Evolutionary conservation across 805 yeast genomes (phyloP).

Genomic region (Myxozyma sirexii): DNA sequence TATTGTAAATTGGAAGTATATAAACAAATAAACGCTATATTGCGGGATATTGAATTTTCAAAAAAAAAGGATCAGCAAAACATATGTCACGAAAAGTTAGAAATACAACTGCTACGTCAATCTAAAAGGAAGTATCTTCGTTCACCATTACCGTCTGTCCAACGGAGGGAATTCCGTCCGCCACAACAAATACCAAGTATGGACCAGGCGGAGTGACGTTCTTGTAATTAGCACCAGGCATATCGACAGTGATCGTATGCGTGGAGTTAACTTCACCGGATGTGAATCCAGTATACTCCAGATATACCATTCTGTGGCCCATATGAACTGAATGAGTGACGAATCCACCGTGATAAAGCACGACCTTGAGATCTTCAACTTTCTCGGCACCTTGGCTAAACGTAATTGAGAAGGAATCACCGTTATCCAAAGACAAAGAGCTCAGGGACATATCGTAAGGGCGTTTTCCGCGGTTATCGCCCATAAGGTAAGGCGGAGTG

Average conservation of each 20-base stretch:
- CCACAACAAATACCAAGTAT: constrained; percentile 28
- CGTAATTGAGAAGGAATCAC: constrained; percentile 17
- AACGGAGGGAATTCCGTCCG: constrained; percentile 28
- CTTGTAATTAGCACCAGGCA: constrained; percentile 20
- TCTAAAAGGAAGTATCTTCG: constrained; percentile 12
- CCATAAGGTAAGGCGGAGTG: constrained; percentile 31
- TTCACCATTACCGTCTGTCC: constrained; percentile 26
- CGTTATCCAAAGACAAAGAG: constrained; percentile 6
- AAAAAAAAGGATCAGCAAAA: neutral
- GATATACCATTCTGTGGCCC: constrained; percentile 32
- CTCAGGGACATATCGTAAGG: constrained; percentile 17
- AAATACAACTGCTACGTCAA: neutral
- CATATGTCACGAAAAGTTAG: neutral
- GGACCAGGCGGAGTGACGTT: constrained; percentile 31
- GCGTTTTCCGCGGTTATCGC: constrained; percentile 21
- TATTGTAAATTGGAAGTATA: too few relatives aligned
- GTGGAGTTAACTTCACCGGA: constrained; percentile 3
- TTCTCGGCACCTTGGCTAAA: constrained; percentile 8
- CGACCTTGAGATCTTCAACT: constrained; percentile 11
- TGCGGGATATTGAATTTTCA: neutral
- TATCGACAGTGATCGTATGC: constrained; percentile 17
- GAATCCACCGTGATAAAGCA: constrained; percentile 28
- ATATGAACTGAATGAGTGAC: constrained; percentile 31
- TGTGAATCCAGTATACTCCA: constrained; percentile 18
- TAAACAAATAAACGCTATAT: too few relatives aligned